Conservation (phyloP, 495 filamentous ascomycete genomes). For the Penicilliopsis zonata region DNA sequence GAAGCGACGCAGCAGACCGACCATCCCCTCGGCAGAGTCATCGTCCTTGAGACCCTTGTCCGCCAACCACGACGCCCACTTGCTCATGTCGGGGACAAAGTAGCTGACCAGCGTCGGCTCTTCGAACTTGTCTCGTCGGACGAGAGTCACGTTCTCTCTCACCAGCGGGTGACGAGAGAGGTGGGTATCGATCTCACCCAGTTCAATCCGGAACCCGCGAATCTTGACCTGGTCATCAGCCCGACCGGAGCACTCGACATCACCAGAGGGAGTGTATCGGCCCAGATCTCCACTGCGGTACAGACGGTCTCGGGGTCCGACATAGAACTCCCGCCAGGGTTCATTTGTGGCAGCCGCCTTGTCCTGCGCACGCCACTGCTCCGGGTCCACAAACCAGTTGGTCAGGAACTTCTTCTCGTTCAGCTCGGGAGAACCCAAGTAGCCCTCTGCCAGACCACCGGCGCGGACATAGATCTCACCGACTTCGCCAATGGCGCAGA, state of each 20-base stretch:
- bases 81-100: conserved; percentile 67
- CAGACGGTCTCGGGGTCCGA: conserved; percentile 75
- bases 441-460: conserved; percentile 80
- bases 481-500: conserved; percentile 71
- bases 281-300: conserved; percentile 81
- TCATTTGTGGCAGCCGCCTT: conserved; percentile 18
- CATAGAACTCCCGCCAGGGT: conserved; percentile 69
- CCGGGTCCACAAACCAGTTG: conserved; percentile 79
- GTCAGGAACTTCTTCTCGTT: conserved; percentile 71
- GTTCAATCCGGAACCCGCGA: conserved; percentile 88
- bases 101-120: conserved; percentile 86
- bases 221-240: conserved; percentile 93
- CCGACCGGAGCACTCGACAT: conserved; percentile 64
- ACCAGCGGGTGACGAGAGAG: conserved; percentile 68
- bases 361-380: conserved; percentile 55
- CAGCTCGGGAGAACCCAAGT: conserved; percentile 55
- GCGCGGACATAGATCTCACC: conserved; percentile 87
- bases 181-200: conserved; percentile 86
- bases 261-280: conserved; percentile 59
- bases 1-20: conserved; percentile 51
- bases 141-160: conserved; percentile 77
- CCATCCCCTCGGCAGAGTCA: conserved; percentile 38
- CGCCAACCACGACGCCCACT: conserved; percentile 58
- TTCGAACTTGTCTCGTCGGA: conserved; percentile 79
- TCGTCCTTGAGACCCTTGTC: conserved; percentile 39